phyloP scores from a whole-genome alignment of 2,329 filamentous ascomycete genomes.

The Monosporascus ibericus region DNA sequence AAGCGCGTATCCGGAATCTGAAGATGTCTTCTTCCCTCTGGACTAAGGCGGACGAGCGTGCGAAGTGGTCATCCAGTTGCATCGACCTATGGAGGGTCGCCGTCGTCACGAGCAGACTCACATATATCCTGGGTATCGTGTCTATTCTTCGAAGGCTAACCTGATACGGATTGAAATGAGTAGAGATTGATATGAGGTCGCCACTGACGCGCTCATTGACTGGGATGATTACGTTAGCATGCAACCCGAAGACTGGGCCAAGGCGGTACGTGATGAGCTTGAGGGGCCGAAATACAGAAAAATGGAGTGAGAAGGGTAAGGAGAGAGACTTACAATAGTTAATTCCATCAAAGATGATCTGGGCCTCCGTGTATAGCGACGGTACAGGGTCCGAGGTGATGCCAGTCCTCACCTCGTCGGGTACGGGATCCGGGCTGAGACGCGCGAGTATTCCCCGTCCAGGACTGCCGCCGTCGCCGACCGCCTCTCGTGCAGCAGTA shows the following conservation, averaged over 20 bases:
- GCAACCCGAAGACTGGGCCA: neutral
- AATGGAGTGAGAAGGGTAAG: neutral
- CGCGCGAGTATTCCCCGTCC: conserved; percentile 1
- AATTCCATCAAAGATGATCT: conserved; percentile 10
- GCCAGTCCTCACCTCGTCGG: neutral
- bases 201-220: conserved; percentile 10
- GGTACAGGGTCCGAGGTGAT: conserved; percentile 4
- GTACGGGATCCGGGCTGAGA: conserved; percentile 5
- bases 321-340: conserved; percentile 6
- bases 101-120: conserved; percentile 8
- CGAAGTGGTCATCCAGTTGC: conserved; percentile 4
- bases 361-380: conserved; percentile 8
- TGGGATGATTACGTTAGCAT: neutral
- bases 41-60: conserved; percentile 1
- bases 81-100: conserved; percentile 8
- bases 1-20: conserved; percentile 7
- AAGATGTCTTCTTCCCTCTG: conserved; percentile 7
- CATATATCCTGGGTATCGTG: conserved; percentile 8
- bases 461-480: neutral
- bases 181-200: conserved; percentile 7
- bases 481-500: neutral
- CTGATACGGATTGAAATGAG: conserved; percentile 11
- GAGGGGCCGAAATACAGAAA: neutral
- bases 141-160: conserved; percentile 5
- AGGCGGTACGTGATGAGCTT: neutral